Conservation (phyloP, 192 early-diverging fungal species). For the Coemansia sp. region DNA sequence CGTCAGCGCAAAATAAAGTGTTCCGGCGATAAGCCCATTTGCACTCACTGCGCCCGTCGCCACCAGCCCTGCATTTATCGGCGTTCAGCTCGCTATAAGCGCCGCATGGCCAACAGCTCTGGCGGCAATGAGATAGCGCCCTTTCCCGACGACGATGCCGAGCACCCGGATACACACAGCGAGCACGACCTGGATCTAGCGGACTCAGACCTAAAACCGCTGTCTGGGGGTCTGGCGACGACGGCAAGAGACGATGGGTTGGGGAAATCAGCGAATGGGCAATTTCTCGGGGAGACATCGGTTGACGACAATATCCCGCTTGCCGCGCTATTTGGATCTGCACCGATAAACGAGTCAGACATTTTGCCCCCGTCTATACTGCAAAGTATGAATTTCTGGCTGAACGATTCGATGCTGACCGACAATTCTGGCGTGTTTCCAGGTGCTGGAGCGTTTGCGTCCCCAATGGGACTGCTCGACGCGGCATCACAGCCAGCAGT, state of each 20-base stretch:
- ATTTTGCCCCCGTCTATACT: conserved; percentile 50
- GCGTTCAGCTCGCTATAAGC: conserved; percentile 54
- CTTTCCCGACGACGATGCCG: not conserved
- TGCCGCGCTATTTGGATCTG: conserved; percentile 39
- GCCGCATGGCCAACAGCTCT: conserved; percentile 20
- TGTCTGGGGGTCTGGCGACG: not conserved
- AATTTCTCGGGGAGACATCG: conserved; percentile 10
- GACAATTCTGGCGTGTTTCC: conserved; percentile 6
- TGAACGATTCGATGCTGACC: conserved; percentile 53
- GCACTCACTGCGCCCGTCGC: conserved; percentile 48
- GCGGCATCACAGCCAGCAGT: not conserved
- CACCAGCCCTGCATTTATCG: conserved; percentile 54
- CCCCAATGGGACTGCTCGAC: not conserved
- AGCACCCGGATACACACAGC: not conserved
- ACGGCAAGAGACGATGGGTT: not conserved
- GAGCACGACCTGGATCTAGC: not conserved
- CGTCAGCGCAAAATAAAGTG: conserved; percentile 54
- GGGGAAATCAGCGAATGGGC: not conserved
- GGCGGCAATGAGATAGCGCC: not conserved
- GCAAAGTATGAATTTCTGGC: conserved; percentile 54
- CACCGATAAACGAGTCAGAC: conserved; percentile 48
- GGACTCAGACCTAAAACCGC: not conserved
- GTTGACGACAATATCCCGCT: conserved; percentile 42
- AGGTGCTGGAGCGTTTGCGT: not conserved
- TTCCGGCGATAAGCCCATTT: conserved; percentile 51